Conservation (phyloP, 2,329 filamentous ascomycete species). For the Trichoderma koningii region DNA sequence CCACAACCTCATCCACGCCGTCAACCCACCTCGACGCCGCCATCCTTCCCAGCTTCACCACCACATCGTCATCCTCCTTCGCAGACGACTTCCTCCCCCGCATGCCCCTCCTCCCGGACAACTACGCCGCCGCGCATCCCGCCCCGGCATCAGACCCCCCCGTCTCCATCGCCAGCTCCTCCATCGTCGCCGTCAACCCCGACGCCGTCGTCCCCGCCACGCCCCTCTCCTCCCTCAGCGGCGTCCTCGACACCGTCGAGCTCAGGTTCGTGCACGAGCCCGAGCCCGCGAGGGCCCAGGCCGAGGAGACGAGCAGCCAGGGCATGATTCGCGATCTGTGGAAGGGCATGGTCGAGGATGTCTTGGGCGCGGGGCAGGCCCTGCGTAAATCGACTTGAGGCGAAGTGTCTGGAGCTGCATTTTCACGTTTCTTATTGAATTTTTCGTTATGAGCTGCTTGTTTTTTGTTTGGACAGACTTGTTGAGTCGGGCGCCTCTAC, state of each 20-base stretch:
- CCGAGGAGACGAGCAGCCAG: constrained; percentile 36
- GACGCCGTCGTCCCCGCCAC: constrained; percentile 53
- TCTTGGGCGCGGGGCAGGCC: constrained; percentile 36
- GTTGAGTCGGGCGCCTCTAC: background rate
- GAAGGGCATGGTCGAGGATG: constrained; percentile 58
- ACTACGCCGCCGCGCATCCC: constrained; percentile 50
- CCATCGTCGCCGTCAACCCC: constrained; percentile 59
- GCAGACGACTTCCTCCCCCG: constrained; percentile 44
- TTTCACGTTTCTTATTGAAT: background rate
- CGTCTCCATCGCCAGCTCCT: constrained; percentile 49
- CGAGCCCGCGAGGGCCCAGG: constrained; percentile 27
- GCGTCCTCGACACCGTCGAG: constrained; percentile 59
- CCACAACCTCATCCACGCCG: constrained; percentile 48
- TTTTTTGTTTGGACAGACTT: background rate
- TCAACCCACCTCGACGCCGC: constrained; percentile 56
- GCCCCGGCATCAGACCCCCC: constrained; percentile 49
- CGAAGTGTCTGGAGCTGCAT: background rate
- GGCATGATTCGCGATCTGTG: constrained; percentile 58
- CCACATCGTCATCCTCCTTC: constrained; percentile 31
- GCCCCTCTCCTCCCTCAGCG: constrained; percentile 60
- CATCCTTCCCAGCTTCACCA: constrained; percentile 48
- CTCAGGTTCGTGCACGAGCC: constrained; percentile 54
- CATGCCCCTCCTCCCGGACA: constrained; percentile 63
- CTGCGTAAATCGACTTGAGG: constrained; percentile 20
- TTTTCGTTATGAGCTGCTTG: constrained; percentile 5